A percentile compares a stretch with the other conserved stretches of the same genome.
These are phyloP conservation scores for Cladosporium colombiae DNA, from an alignment of 2,329 filamentous ascomycete species.

Conservation along the genomic window DNA sequence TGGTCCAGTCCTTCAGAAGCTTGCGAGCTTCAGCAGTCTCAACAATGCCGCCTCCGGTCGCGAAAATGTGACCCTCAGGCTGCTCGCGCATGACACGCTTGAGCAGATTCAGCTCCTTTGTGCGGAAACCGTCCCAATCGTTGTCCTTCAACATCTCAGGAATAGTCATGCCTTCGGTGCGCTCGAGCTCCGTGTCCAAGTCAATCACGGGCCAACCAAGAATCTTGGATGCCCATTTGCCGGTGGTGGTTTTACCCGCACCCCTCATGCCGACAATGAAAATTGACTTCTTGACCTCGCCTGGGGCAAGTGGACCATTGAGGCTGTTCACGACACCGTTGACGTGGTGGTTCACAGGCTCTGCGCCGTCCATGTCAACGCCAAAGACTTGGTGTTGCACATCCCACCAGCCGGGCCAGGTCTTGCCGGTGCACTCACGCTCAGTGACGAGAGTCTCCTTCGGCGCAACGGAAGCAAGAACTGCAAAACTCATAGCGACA, in stretches of 20 bases:
- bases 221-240: conserved; percentile 76
- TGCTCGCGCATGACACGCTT: conserved; percentile 73
- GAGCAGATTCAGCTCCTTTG: conserved; percentile 74
- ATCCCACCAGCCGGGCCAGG: conserved; percentile 99
- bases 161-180: conserved; percentile 70
- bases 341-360: conserved; percentile 43
- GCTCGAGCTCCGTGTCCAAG: conserved; percentile 84
- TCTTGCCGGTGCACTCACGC: conserved; percentile 92
- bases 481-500: conserved; percentile 97
- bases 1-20: conserved; percentile 71
- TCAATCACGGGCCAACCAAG: conserved; percentile 79
- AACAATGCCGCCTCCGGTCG: conserved; percentile 91
- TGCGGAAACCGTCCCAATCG: conserved; percentile 88
- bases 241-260: conserved; percentile 92
- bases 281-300: conserved; percentile 64
- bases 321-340: conserved; percentile 36
- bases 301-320: conserved; percentile 32
- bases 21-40: conserved; percentile 79
- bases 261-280: conserved; percentile 98
- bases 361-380: conserved; percentile 73
- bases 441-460: conserved; percentile 77
- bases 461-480: conserved; percentile 73
- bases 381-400: conserved; percentile 76
- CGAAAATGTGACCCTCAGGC: conserved; percentile 76
- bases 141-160: conserved; percentile 76